Percentiles rank a stretch among this genome's conserved stretches.
phyloP scores from a whole-genome alignment of 2,329 filamentous ascomycete species.

The Thelonectria discophora region DNA sequence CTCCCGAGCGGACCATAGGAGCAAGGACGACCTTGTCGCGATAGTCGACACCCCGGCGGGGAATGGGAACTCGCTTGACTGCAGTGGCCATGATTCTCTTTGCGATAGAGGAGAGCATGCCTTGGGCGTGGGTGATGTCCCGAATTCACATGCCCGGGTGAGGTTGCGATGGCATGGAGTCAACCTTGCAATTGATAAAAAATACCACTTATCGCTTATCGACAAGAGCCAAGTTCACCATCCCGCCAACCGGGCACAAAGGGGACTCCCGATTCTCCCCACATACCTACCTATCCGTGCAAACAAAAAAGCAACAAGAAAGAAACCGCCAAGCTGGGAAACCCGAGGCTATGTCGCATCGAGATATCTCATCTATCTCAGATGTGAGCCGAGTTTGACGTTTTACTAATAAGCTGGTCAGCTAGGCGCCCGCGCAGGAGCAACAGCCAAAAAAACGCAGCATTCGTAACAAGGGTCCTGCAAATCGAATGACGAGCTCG shows the following conservation, averaged over 20 bases:
- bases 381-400: constrained; percentile 5
- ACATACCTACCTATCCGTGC: too few species aligned
- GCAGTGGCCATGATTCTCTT: constrained; percentile 66
- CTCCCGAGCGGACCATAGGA: constrained; percentile 98
- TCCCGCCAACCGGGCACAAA: too few species aligned
- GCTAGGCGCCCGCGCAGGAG: neutral
- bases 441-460: neutral
- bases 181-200: constrained; percentile 17
- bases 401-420: neutral
- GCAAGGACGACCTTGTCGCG: constrained; percentile 93
- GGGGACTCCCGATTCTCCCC: too few species aligned
- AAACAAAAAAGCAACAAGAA: constrained; percentile 11
- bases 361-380: constrained; percentile 7
- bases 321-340: constrained; percentile 6
- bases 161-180: constrained; percentile 11
- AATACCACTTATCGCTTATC: constrained; percentile 34
- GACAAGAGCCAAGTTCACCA: constrained; percentile 26
- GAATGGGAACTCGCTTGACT: constrained; percentile 80
- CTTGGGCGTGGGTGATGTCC: constrained; percentile 16
- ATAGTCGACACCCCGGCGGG: constrained; percentile 89
- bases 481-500: neutral
- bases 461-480: neutral
- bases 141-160: constrained; percentile 17
- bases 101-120: constrained; percentile 48
- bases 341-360: constrained; percentile 1